Conservation (phyloP, 2,329 filamentous ascomycete genomes). For the Curvularia lunata region DNA sequence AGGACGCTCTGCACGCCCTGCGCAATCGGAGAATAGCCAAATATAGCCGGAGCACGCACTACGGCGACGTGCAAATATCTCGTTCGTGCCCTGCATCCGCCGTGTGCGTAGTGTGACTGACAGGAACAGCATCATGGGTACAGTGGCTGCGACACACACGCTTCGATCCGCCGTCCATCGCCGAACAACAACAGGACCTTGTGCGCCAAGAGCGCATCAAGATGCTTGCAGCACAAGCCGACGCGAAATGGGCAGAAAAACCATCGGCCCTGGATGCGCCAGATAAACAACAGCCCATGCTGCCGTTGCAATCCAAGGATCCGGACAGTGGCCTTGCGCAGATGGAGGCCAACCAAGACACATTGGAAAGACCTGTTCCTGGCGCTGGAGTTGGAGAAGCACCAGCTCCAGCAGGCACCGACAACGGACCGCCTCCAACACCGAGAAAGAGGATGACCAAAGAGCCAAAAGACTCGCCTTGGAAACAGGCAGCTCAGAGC, state of each 20-base stretch:
- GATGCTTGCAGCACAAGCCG: slow-evolving; percentile 63
- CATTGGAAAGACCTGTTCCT: slow-evolving; percentile 20
- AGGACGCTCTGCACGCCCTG: slow-evolving; percentile 60
- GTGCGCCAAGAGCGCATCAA: slow-evolving; percentile 64
- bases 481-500: slow-evolving; percentile 48
- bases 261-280: slow-evolving; percentile 65
- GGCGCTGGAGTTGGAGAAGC: slow-evolving; percentile 13
- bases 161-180: slow-evolving; percentile 60
- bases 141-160: slow-evolving; percentile 72
- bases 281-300: slow-evolving; percentile 55
- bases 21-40: slow-evolving; percentile 66
- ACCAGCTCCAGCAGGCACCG: neutral
- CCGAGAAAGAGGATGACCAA: slow-evolving; percentile 32
- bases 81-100: slow-evolving; percentile 48
- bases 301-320: slow-evolving; percentile 54
- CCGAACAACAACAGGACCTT: slow-evolving; percentile 65
- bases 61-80: slow-evolving; percentile 65
- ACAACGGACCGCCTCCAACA: slow-evolving; percentile 31
- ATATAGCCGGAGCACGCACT: slow-evolving; percentile 60
- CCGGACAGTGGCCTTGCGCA: slow-evolving; percentile 48
- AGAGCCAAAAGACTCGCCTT: slow-evolving; percentile 48
- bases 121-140: slow-evolving; percentile 65
- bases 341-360: slow-evolving; percentile 43
- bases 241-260: slow-evolving; percentile 66
- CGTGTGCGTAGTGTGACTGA: slow-evolving; percentile 1